Conservation (phyloP, 768 basidiomycete genomes). For the Harrya chromipes region DNA sequence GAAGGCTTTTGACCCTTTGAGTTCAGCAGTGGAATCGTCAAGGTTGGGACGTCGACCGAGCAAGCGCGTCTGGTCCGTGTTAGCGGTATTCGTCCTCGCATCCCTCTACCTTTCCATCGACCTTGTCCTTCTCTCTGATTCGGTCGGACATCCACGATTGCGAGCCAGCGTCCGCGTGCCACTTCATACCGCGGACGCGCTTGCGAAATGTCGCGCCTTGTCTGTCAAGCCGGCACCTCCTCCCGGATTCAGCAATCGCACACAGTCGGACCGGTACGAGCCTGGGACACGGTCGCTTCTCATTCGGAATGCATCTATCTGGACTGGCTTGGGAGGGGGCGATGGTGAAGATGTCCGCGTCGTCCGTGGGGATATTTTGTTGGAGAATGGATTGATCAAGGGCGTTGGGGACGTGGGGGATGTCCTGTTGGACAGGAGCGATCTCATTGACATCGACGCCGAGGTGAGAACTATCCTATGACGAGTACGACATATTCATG, state of each 20-base stretch:
- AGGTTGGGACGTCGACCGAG: not conserved
- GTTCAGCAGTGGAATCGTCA: not conserved
- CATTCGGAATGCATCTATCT: slow-evolving; percentile 70
- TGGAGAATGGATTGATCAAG: slow-evolving; percentile 63
- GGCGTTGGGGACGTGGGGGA: slow-evolving; percentile 40
- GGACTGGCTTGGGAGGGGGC: slow-evolving; percentile 67
- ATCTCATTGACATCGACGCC: slow-evolving; percentile 43
- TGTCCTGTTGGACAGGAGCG: not conserved
- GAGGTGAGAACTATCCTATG: slow-evolving; percentile 10
- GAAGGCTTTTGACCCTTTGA: slow-evolving; percentile 1
- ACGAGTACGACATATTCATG: not conserved
- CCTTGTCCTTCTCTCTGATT: slow-evolving; percentile 3
- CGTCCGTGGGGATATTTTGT: slow-evolving; percentile 54
- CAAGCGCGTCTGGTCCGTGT: slow-evolving; percentile 16
- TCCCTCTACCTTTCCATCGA: slow-evolving; percentile 14
- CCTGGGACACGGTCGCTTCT: slow-evolving; percentile 51
- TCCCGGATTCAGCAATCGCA: slow-evolving; percentile 44
- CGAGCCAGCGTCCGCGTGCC: slow-evolving; percentile 12
- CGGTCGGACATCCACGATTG: not conserved
- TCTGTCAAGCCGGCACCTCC: slow-evolving; percentile 42
- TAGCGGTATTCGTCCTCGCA: slow-evolving; percentile 13
- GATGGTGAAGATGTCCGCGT: slow-evolving; percentile 17
- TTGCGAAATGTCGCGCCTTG: slow-evolving; percentile 48
- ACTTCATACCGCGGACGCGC: slow-evolving; percentile 25
- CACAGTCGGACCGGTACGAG: slow-evolving; percentile 53